Base-by-base conservation (phyloP, 306 rosid genomes). In the Citrullus colocynthis region DNA sequence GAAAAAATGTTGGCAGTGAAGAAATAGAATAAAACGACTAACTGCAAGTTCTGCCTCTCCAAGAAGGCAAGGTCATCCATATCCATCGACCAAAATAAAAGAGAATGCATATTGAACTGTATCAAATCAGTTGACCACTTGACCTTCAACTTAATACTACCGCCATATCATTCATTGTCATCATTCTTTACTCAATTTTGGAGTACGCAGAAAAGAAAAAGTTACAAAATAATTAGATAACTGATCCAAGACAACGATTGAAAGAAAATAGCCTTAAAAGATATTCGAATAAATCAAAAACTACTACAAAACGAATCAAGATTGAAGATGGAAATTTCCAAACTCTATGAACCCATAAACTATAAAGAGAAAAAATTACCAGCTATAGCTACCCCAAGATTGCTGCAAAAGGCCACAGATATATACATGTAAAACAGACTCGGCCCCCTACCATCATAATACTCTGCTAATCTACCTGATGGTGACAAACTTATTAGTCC, bases 401-500 rank as follows among this genome's bases (percentile, higher is more conserved):
- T 32, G 78, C 63, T 54, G 78, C 78, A 34, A 54, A 74, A 54
- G 45, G 78, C 60, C 78, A 74, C 28, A 74, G 49, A 74, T 74
- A 74, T 74, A 11, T 74, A 74, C 78, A 74, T 17, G 63, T 51
- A 56, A 74, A 74, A 54, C 78, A 74, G 48, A 74, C 78, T 74
- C 62, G 3, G 63, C 63, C 32, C n/a, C 9, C 32, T 8, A 73
- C 49, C 39, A 65, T 36, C 57, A 70, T 10, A 67, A 42, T 42
- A 70, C 41, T n/a, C 32, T 70, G 63, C 41, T 51, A 74, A 36
- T 36, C 96, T 95, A 95, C 91, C 97, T 90, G 90, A 95, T 92
- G 10, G 97, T 95, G 84, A 95, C 97, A 41, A 95, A 95, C 90
- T 95, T 95, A 87, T 95, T 95, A 83, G 99, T 95, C 77, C 99